Conservation (phyloP, 2,329 filamentous ascomycete genomes). For the Xylaria sp. region DNA sequence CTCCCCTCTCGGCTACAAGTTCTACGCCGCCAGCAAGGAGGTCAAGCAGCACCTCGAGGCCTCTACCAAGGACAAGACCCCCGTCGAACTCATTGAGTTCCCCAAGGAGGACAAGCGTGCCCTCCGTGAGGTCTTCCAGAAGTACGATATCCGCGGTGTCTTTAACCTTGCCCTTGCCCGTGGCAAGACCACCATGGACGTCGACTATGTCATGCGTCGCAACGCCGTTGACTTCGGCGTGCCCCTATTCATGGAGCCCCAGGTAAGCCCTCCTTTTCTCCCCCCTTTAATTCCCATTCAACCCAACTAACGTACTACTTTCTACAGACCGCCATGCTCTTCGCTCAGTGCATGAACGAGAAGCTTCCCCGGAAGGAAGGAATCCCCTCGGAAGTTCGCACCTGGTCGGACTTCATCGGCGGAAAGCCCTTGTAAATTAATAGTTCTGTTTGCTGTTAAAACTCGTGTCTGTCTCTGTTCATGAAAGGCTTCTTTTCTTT, state of each 20-base stretch:
- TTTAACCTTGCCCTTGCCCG: constrained; percentile 88
- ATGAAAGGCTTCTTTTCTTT: too few species aligned
- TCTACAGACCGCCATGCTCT: constrained; percentile 81
- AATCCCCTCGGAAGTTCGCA: constrained; percentile 83
- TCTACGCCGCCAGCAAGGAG: constrained; percentile 75
- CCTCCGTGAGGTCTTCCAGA: constrained; percentile 89
- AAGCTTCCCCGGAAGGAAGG: constrained; percentile 87
- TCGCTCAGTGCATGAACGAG: constrained; percentile 93
- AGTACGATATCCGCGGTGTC: constrained; percentile 90
- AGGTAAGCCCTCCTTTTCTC: constrained; percentile 55
- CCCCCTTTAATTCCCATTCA: not conserved
- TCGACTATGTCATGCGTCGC: constrained; percentile 97
- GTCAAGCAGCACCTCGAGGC: constrained; percentile 82
- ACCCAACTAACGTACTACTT: constrained; percentile 3
- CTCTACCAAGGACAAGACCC: constrained; percentile 58
- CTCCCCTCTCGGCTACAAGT: constrained; percentile 85
- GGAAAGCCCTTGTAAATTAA: constrained; percentile 62
- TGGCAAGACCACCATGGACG: constrained; percentile 78
- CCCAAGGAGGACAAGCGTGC: constrained; percentile 94
- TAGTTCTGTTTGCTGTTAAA: not conserved
- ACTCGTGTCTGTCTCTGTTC: too few species aligned
- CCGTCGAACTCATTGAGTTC: constrained; percentile 90
- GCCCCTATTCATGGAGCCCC: constrained; percentile 96
- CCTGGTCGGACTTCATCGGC: constrained; percentile 94
- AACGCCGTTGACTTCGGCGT: constrained; percentile 98